Evolutionary conservation across 2,329 filamentous ascomycete species (phyloP), one percentile per base, ranked within the genome.

Genomic region (Pseudocercospora vitis): DNA sequence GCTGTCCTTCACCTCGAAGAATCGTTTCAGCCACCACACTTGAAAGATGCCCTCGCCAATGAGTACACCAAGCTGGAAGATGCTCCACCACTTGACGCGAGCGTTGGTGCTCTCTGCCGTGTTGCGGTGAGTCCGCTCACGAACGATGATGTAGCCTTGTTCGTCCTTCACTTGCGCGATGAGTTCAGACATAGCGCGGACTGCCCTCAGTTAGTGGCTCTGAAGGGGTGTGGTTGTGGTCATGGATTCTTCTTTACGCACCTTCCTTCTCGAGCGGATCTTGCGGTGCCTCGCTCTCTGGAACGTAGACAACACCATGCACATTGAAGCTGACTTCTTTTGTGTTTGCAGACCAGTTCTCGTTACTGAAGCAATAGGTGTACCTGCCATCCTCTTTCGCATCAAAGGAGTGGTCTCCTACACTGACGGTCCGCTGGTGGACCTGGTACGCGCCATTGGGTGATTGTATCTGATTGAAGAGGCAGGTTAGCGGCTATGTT

Each of bases 261-360:
- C 89, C 86, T 84, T 97, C 94, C 60, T 82, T 81, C 73, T 99
- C 94, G 63, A 99, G 79, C 16, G 94, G 94, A 69, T 97, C 92
- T 65, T 87, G 82, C 23, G 88, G 83, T 56, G 87, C 81, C 66
- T 97, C 92, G 56, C 82, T 79, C 74, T 97, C 94, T 52, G 89
- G 88, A 48, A 99, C 91, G 75, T 97, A 99, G 70, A 99, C 92
- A 62, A 99, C 90, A 65, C 94, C 94, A 76, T 99, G 94, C 48
- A 99, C 94, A 73, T 99, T 99, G 84, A 99, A 99, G 52, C 90
- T 95, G 50, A 99, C 92, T 74, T 99, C 94, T 77, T 99, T 99
- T 71, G 85, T 95, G 73, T 90, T 90, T 55, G 91, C 91, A 55
- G 89, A 89, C 91, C 92, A 99, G 73, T 94, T 87, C 79, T 97